Evolutionary conservation across 2,329 filamentous ascomycete genomes (phyloP).

Genomic region (Thermothelomyces thermophilus): DNA sequence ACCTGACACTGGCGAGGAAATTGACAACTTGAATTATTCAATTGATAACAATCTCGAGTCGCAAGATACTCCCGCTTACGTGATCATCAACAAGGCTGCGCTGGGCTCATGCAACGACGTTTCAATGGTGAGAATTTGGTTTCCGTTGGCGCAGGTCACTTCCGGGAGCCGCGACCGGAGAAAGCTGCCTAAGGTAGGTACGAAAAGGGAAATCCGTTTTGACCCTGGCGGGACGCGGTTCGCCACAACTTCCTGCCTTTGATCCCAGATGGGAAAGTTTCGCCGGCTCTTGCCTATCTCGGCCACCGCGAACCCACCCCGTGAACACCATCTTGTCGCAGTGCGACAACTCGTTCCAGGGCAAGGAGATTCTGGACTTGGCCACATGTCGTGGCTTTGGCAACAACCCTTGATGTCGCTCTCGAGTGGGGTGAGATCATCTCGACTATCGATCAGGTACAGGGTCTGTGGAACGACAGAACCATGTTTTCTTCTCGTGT

Average conservation of each 20-base stretch:
- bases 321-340: background rate
- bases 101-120: background rate
- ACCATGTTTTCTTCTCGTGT: background rate
- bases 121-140: background rate
- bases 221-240: background rate
- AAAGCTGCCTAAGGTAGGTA: slow-evolving; percentile 5
- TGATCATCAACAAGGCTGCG: too few relatives aligned
- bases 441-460: background rate
- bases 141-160: background rate
- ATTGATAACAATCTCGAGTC: too few relatives aligned
- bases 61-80: too few relatives aligned
- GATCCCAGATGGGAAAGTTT: background rate
- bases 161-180: background rate
- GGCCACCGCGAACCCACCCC: background rate
- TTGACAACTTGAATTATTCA: too few relatives aligned
- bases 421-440: background rate
- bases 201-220: background rate
- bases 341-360: background rate
- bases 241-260: background rate
- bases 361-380: background rate
- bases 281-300: background rate
- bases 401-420: background rate
- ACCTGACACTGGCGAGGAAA: too few relatives aligned
- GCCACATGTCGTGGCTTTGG: background rate
- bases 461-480: background rate